These are phyloP conservation scores for Fusarium buharicum DNA, from an alignment of 2,329 filamentous ascomycete genomes.

Conservation along the genomic window DNA sequence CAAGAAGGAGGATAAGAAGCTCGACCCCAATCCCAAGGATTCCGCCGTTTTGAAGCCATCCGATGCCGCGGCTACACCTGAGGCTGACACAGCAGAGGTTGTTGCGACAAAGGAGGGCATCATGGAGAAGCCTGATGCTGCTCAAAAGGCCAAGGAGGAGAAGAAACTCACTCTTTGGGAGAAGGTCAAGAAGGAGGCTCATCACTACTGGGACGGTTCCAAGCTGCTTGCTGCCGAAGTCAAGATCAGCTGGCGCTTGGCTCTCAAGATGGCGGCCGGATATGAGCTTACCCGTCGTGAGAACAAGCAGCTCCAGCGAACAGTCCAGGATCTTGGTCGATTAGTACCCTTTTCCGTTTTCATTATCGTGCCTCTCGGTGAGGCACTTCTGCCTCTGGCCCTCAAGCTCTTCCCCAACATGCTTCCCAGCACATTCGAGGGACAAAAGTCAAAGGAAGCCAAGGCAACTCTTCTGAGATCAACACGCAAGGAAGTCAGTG, in stretches of 20 bases:
- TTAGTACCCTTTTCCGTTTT: slow-evolving; percentile 97
- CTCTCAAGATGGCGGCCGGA: slow-evolving; percentile 96
- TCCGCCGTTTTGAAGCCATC: slow-evolving; percentile 31
- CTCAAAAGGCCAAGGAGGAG: slow-evolving; percentile 70
- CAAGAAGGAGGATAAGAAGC: slow-evolving; percentile 50
- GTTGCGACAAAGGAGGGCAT: slow-evolving; percentile 67
- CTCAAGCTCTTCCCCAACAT: slow-evolving; percentile 97
- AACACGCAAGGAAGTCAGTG: slow-evolving; percentile 92
- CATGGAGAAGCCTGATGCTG: slow-evolving; percentile 67
- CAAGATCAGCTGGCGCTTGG: slow-evolving; percentile 89
- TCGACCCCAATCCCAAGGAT: slow-evolving; percentile 36
- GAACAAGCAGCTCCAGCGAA: slow-evolving; percentile 90
- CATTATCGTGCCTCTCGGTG: slow-evolving; percentile 94
- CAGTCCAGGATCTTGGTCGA: slow-evolving; percentile 91
- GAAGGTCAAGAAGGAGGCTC: slow-evolving; percentile 92
- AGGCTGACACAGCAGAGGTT: slow-evolving; percentile 53
- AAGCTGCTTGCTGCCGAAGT: slow-evolving; percentile 94
- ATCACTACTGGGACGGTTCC: slow-evolving; percentile 98
- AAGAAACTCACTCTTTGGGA: slow-evolving; percentile 91
- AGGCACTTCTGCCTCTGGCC: slow-evolving; percentile 89
- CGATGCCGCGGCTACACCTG: slow-evolving; percentile 47
- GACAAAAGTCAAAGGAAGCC: slow-evolving; percentile 85
- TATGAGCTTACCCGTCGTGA: slow-evolving; percentile 97
- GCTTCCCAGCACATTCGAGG: slow-evolving; percentile 96
- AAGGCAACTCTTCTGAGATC: slow-evolving; percentile 85